Evolutionary conservation across 164 flowering plant species (phyloP).

Genomic region (Aristolochia fimbriata): DNA sequence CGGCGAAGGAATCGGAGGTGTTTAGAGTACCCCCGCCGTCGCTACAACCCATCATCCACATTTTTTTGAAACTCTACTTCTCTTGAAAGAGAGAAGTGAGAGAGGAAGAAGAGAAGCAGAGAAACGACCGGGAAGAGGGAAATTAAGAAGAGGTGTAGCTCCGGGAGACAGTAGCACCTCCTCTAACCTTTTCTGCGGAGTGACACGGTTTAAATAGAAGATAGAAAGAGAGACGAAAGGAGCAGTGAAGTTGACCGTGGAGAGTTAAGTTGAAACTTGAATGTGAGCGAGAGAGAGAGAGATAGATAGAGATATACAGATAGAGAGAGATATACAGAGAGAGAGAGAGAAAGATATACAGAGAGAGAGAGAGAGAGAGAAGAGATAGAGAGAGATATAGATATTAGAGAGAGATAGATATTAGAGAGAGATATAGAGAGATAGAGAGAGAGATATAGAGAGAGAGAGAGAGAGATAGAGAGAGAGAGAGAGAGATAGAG

Average conservation of each 20-base stretch:
- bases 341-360: too few species aligned
- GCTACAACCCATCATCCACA: conserved; percentile 75
- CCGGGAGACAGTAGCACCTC: not conserved
- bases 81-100: not conserved
- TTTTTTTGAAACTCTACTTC: conserved; percentile 6
- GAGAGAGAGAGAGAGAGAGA: conserved; percentile 9
- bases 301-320: conserved; percentile 13
- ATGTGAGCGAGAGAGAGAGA: too few species aligned
- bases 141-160: not conserved
- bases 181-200: not conserved
- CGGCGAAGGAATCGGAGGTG: conserved; percentile 34
- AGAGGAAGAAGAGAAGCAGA: conserved; percentile 1
- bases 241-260: too few species aligned
- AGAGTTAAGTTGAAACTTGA: too few species aligned
- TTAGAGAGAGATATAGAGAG: too few species aligned
- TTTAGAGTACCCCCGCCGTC: conserved; percentile 40
- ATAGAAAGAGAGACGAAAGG: conserved; percentile 3
- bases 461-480: too few species aligned
- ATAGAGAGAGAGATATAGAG: too few species aligned
- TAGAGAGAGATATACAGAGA: conserved; percentile 6
- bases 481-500: too few species aligned
- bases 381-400: conserved; percentile 13
- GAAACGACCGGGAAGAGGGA: not conserved
- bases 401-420: not conserved
- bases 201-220: conserved; percentile 18